A percentile compares a stretch with the other conserved stretches of the same genome.
phyloP scores from a whole-genome alignment of 441 rosid genomes.

The Mallotus japonicus region DNA sequence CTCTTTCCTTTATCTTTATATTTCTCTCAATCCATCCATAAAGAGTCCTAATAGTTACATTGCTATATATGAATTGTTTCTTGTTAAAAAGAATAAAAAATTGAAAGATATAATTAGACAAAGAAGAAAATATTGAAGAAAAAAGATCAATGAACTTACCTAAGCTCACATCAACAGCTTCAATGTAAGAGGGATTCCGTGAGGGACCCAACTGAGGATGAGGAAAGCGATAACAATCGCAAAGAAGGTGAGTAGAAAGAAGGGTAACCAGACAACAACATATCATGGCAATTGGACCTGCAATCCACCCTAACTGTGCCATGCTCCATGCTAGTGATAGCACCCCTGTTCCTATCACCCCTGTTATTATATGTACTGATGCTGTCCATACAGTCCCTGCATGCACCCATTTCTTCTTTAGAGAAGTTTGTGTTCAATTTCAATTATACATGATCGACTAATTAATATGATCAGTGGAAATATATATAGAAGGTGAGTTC shows the following conservation, averaged over 20 bases:
- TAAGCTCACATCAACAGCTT: constrained; percentile 36
- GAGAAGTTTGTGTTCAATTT: too few relatives aligned
- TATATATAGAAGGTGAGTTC: too few relatives aligned
- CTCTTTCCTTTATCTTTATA: too few relatives aligned
- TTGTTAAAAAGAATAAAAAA: too few relatives aligned
- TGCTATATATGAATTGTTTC: too few relatives aligned
- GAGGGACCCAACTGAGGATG: constrained; percentile 41
- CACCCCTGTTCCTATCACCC: constrained; percentile 51
- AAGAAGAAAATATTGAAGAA: neutral
- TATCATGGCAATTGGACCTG: constrained; percentile 39
- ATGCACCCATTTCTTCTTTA: neutral
- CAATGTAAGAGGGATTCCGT: constrained; percentile 34
- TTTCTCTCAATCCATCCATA: too few relatives aligned
- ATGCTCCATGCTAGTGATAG: constrained; percentile 47
- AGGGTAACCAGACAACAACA: constrained; percentile 30
- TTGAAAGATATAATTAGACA: too few relatives aligned
- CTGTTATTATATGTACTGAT: constrained; percentile 46
- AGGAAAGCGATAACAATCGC: constrained; percentile 35
- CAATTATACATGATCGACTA: too few relatives aligned
- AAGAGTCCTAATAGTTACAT: too few relatives aligned
- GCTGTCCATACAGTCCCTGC: constrained; percentile 45
- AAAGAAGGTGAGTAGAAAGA: constrained; percentile 30
- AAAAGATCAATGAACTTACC: constrained; percentile 18
- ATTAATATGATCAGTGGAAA: too few relatives aligned
- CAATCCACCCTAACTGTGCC: constrained; percentile 52